phyloP scores from a whole-genome alignment of 257 asterid species.

The Capsicum chinense region DNA sequence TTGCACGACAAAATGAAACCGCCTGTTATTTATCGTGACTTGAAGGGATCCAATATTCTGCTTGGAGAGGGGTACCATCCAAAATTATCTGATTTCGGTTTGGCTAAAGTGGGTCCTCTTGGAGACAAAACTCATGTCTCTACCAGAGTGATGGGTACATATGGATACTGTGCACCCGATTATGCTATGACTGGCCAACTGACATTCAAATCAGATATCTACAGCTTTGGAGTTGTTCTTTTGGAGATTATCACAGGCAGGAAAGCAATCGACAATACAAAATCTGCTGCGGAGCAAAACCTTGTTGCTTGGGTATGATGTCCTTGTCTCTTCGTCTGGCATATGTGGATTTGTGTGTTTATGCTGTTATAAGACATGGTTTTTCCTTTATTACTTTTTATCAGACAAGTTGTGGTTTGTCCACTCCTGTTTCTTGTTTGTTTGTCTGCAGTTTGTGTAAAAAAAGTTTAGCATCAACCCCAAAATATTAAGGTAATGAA shows the following conservation, averaged over 20 bases:
- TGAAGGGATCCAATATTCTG: conserved; percentile 76
- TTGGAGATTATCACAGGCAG: conserved; percentile 80
- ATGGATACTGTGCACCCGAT: conserved; percentile 87
- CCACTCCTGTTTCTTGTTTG: conserved; percentile 20
- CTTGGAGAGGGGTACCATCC: conserved; percentile 71
- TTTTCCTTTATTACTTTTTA: background rate
- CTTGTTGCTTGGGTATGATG: conserved; percentile 70
- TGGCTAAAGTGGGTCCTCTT: conserved; percentile 75
- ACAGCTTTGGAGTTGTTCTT: conserved; percentile 85
- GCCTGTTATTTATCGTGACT: conserved; percentile 77
- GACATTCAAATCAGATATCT: conserved; percentile 76
- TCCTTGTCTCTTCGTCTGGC: conserved; percentile 23
- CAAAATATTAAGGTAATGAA: background rate
- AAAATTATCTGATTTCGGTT: conserved; percentile 82
- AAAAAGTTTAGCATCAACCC: background rate
- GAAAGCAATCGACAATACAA: conserved; percentile 64
- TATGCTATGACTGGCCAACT: conserved; percentile 88
- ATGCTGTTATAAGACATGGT: background rate
- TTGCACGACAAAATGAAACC: conserved; percentile 74
- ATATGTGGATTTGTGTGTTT: background rate
- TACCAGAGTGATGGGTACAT: conserved; percentile 90
- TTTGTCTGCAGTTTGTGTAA: background rate
- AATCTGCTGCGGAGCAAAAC: conserved; percentile 50
- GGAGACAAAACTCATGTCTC: conserved; percentile 83
- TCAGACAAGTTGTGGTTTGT: background rate